Conservation (phyloP, 2,329 filamentous ascomycete species). For the Domatiomyces catenatus region DNA sequence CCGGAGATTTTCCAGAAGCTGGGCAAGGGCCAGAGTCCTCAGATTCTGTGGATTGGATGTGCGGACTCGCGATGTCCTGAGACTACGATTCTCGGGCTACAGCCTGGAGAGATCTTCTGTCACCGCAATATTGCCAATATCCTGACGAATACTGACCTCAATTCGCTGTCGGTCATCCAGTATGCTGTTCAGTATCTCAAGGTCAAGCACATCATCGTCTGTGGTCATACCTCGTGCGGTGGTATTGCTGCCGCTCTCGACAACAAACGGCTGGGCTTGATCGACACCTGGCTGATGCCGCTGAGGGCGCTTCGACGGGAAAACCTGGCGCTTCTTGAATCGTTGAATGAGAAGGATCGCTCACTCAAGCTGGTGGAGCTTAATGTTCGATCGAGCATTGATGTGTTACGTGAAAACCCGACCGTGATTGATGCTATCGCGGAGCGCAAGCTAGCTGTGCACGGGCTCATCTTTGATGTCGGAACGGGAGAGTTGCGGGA, state of each 20-base stretch:
- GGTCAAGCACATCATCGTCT: conserved; percentile 47
- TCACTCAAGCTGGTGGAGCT: conserved; percentile 54
- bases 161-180: conserved; percentile 59
- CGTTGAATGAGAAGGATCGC: conserved; percentile 33
- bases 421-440: conserved; percentile 54
- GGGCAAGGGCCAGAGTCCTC: conserved; percentile 48
- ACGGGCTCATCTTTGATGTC: conserved; percentile 63
- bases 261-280: conserved; percentile 41
- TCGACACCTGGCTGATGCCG: conserved; percentile 48
- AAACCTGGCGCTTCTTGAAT: conserved; percentile 36
- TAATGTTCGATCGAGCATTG: conserved; percentile 56
- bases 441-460: conserved; percentile 56
- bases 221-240: conserved; percentile 46
- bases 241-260: conserved; percentile 41
- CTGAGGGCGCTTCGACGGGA: conserved; percentile 39
- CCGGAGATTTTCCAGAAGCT: conserved; percentile 56
- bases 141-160: conserved; percentile 58
- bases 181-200: conserved; percentile 60
- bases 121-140: conserved; percentile 88
- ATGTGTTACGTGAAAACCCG: conserved; percentile 52
- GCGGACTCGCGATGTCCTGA: conserved; percentile 75
- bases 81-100: conserved; percentile 56
- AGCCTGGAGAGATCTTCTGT: conserved; percentile 73
- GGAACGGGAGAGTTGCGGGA: conserved; percentile 39
- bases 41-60: conserved; percentile 68